phyloP scores from a whole-genome alignment of 768 basidiomycete genomes.

The Panellus pusillus region DNA sequence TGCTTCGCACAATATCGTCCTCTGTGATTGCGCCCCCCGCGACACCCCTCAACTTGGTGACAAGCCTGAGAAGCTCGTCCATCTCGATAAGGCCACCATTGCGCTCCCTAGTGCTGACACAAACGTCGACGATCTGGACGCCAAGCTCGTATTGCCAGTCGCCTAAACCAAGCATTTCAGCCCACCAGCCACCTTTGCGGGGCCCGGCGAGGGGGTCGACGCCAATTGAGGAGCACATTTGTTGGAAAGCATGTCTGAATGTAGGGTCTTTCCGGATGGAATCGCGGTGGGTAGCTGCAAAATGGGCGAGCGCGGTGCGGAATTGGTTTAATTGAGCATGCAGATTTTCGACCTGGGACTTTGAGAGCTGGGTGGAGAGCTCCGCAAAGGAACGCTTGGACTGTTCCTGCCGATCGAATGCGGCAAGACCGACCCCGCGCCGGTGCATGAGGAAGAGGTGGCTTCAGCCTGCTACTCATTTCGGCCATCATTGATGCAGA shows the following conservation, averaged over 20 bases:
- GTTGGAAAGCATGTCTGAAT: conserved; percentile 90
- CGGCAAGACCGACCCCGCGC: conserved; percentile 84
- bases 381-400: conserved; percentile 78
- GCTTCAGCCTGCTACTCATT: no score
- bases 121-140: conserved; percentile 92
- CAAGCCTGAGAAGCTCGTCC: conserved; percentile 76
- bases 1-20: conserved; percentile 80
- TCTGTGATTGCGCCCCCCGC: conserved; percentile 72
- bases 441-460: conserved; percentile 53
- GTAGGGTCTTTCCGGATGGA: conserved; percentile 81
- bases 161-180: conserved; percentile 80
- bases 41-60: conserved; percentile 74
- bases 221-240: conserved; percentile 93
- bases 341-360: conserved; percentile 74
- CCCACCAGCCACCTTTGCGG: conserved; percentile 87
- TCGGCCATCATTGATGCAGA: not conserved
- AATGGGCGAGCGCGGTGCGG: conserved; percentile 73
- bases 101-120: conserved; percentile 80
- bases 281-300: conserved; percentile 81
- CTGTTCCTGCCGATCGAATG: conserved; percentile 85
- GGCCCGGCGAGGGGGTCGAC: conserved; percentile 93
- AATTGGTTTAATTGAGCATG: conserved; percentile 83
- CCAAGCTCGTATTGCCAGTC: conserved; percentile 97
- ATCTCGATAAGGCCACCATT: conserved; percentile 95
- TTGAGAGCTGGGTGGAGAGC: conserved; percentile 77